These are phyloP conservation scores for Fusarium lateritium DNA, from an alignment of 2,329 filamentous ascomycete genomes.

Conservation along the genomic window DNA sequence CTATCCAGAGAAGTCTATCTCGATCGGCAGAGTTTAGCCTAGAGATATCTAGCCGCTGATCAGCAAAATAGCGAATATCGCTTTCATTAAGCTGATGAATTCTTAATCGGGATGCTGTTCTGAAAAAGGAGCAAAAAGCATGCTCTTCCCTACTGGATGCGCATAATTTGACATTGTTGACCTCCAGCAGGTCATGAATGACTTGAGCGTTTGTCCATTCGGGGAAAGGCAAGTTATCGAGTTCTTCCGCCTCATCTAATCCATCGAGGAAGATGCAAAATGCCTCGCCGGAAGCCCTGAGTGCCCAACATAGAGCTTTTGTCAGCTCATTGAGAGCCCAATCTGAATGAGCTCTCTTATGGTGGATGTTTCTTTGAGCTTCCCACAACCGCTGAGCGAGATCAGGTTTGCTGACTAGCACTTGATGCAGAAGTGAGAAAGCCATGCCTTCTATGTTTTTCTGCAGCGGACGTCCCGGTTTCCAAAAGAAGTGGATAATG, in stretches of 20 bases:
- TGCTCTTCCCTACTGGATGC: slow-evolving; percentile 1
- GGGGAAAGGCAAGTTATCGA: neutral
- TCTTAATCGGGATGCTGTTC: accelerated
- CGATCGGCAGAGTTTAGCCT: accelerated
- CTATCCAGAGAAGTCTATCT: accelerated
- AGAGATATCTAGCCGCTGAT: accelerated
- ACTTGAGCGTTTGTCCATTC: neutral
- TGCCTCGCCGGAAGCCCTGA: accelerated
- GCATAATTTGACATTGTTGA: neutral
- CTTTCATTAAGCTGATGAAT: neutral
- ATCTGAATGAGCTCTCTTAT: neutral
- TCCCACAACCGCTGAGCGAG: neutral
- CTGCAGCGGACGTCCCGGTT: neutral
- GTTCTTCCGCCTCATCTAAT: neutral
- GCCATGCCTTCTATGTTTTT: neutral
- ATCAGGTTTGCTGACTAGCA: accelerated
- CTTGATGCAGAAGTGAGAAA: neutral
- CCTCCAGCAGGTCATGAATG: neutral
- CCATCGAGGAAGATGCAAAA: slow-evolving; percentile 4
- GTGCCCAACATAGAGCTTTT: accelerated
- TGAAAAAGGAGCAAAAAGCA: neutral
- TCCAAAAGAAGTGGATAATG: slow-evolving; percentile 2
- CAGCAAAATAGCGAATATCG: neutral
- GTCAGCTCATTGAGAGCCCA: neutral
- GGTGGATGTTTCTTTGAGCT: accelerated